These are phyloP conservation scores for Suillus paluster DNA, from an alignment of 768 basidiomycete species.

Conservation along the genomic window DNA sequence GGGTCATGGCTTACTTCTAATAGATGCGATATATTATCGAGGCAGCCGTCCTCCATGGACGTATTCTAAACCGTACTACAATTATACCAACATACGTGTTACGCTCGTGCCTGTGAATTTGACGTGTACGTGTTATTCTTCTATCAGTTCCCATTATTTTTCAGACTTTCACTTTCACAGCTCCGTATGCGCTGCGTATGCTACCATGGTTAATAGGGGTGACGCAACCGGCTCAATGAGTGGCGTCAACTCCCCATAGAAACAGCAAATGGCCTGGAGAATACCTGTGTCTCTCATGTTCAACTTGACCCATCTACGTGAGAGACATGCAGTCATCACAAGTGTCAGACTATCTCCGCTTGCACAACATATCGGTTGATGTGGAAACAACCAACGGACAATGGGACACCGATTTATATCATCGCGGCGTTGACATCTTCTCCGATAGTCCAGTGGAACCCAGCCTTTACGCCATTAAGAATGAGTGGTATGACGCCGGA, in stretches of 20 bases:
- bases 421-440: slow-evolving; percentile 17
- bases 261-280: slow-evolving; percentile 40
- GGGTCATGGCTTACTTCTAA: neutral
- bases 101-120: slow-evolving; percentile 50
- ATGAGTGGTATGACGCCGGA: slow-evolving; percentile 42
- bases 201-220: slow-evolving; percentile 50
- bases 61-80: slow-evolving; percentile 46
- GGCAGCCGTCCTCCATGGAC: slow-evolving; percentile 46
- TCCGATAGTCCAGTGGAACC: slow-evolving; percentile 21
- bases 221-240: slow-evolving; percentile 43
- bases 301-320: slow-evolving; percentile 44
- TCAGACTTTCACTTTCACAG: slow-evolving; percentile 23
- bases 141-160: neutral
- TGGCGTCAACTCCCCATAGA: slow-evolving; percentile 45
- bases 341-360: slow-evolving; percentile 46
- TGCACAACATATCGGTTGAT: slow-evolving; percentile 39
- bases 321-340: slow-evolving; percentile 42
- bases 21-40: slow-evolving; percentile 58
- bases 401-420: slow-evolving; percentile 43
- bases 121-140: slow-evolving; percentile 24
- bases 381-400: slow-evolving; percentile 42
- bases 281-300: slow-evolving; percentile 45
- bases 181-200: slow-evolving; percentile 43
- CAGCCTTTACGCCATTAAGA: slow-evolving; percentile 40
- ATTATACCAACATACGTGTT: slow-evolving; percentile 51